Evolutionary conservation across 805 yeast genomes (phyloP), one percentile per base, ranked within the genome.

Genomic region (Candida ulmi): DNA sequence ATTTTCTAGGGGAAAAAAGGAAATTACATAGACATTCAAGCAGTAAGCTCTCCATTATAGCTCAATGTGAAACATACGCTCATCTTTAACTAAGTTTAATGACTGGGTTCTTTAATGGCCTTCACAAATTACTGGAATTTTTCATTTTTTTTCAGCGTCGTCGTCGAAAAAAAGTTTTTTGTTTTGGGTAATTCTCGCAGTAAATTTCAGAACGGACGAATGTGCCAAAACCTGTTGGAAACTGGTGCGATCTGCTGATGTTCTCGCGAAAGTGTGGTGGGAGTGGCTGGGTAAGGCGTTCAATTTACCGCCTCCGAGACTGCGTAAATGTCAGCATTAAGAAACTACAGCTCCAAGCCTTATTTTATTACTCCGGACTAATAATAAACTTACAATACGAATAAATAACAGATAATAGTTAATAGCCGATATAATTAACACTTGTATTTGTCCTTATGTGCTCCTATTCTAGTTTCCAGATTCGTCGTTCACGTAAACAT

Each of bases 401-500:
- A n/a, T n/a, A n/a, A n/a, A n/a, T n/a, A n/a, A n/a, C n/a, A n/a
- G n/a, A n/a, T n/a, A n/a, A n/a, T n/a, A n/a, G n/a, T n/a, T n/a
- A n/a, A n/a, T n/a, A n/a, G n/a, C n/a, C n/a, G n/a, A n/a, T n/a
- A n/a, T n/a, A 26, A 26, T 26, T 11, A 8, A 11, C 28, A 26
- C 11, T 26, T 26, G 5, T 26, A 26, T 26, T 13, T 26, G 15
- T 11, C 5, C 11, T 12, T 5, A 26, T 9, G n/a, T 5, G n/a
- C n/a, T 18, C n/a, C 17, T 18, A 4, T 5, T 30, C 11, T 23
- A 17, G 5, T 30, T 34, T 12, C 40, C 36, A 9, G 19, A 38
- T 17, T 40, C 48, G 6, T 47, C 54, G 15, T 52, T 51, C 32
- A 69, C 49, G 47, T 69, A 71, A 26, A 72, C 63, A 36, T 72